These are phyloP conservation scores for Aplosporella prunicola DNA, from an alignment of 2,329 filamentous ascomycete genomes.

Conservation along the genomic window DNA sequence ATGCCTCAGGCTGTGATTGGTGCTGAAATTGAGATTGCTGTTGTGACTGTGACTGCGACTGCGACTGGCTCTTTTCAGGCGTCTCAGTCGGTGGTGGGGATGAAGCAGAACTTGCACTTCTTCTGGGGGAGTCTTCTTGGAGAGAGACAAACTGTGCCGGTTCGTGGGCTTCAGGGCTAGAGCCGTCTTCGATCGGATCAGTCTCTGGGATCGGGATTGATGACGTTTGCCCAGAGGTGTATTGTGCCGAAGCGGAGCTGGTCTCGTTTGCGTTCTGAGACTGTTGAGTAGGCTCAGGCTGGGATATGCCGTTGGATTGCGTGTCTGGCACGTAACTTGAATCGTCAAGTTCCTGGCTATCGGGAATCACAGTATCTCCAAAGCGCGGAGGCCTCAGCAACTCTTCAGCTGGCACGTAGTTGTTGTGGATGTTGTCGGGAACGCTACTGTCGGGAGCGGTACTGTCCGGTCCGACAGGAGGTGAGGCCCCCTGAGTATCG, in stretches of 20 bases:
- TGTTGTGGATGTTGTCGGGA: no score
- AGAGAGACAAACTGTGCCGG: background rate
- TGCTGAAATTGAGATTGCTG: no score
- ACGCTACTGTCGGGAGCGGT: no score
- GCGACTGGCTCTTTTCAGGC: no score
- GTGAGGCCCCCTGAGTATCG: no score
- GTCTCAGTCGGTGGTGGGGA: constrained; percentile 3
- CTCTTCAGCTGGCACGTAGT: constrained; percentile 7
- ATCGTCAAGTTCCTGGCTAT: constrained; percentile 19
- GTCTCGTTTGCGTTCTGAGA: background rate
- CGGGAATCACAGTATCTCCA: constrained; percentile 18
- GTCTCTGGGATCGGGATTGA: constrained; percentile 10
- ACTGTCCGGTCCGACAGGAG: no score
- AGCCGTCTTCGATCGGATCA: constrained; percentile 11
- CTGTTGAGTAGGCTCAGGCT: background rate
- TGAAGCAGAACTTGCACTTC: constrained; percentile 1
- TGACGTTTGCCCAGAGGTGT: constrained; percentile 4
- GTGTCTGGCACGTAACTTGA: constrained; percentile 19
- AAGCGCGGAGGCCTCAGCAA: constrained; percentile 8
- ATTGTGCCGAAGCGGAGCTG: constrained; percentile 2
- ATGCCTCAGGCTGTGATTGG: no score
- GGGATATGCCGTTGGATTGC: constrained; percentile 11
- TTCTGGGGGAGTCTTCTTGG: background rate
- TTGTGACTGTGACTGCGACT: no score
- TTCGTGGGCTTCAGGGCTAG: constrained; percentile 3